A percentile compares a stretch with the other conserved stretches of the same genome.
These are phyloP conservation scores for Mortierella polycephala DNA, from an alignment of 371 early-diverging fungal species.

Conservation along the genomic window DNA sequence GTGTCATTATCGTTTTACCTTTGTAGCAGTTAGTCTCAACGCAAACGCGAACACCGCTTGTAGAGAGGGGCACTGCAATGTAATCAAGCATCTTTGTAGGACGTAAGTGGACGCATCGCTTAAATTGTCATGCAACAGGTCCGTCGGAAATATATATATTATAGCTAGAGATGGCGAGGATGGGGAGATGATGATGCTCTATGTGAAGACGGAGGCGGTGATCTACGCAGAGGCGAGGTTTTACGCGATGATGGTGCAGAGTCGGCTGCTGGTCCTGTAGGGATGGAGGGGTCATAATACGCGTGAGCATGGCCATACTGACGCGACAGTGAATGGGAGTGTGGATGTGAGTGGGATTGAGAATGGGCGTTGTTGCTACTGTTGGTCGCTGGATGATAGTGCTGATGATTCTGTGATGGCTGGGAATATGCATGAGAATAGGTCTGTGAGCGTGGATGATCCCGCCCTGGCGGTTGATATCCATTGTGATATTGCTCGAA, in stretches of 20 bases:
- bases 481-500: neutral
- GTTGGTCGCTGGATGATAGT: neutral
- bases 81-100: no score
- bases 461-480: neutral
- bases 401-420: neutral
- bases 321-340: conserved; percentile 1
- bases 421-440: neutral
- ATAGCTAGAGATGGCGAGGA: neutral
- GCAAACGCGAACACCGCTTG: no score
- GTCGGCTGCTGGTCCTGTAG: conserved; percentile 13
- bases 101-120: no score
- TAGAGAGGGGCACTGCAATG: no score
- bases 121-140: no score
- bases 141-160: neutral
- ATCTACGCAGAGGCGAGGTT: neutral
- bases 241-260: neutral
- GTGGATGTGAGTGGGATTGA: conserved; percentile 3
- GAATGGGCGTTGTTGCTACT: neutral
- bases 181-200: conserved; percentile 5
- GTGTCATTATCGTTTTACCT: no score
- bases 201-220: conserved; percentile 3
- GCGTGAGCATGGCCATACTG: conserved; percentile 12
- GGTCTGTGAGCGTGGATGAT: no score
- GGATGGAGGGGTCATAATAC: conserved; percentile 19
- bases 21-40: no score